These are phyloP conservation scores for Ogataea allantospora DNA, from an alignment of 805 yeast genomes.

Conservation along the genomic window DNA sequence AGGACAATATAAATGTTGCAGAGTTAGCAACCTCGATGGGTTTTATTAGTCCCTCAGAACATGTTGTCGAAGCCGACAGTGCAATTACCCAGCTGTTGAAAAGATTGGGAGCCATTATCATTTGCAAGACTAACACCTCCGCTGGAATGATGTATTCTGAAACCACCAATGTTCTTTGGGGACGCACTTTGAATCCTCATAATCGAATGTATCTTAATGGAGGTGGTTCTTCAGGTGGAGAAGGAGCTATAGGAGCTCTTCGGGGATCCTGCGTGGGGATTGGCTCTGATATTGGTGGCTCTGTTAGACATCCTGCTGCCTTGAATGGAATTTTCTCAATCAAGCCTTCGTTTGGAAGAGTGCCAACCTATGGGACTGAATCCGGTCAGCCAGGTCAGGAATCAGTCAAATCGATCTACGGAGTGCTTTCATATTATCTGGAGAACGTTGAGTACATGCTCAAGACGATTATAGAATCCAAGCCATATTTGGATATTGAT, in stretches of 20 bases:
- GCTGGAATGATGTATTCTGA: conserved; percentile 63
- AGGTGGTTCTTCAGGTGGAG: conserved; percentile 70
- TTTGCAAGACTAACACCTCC: conserved; percentile 55
- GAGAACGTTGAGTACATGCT: conserved; percentile 51
- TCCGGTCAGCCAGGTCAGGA: conserved; percentile 49
- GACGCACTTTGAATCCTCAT: conserved; percentile 49
- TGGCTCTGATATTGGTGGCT: conserved; percentile 44
- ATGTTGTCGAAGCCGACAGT: conserved; percentile 35
- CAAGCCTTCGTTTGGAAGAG: conserved; percentile 44
- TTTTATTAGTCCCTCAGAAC: conserved; percentile 36
- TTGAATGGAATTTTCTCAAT: conserved; percentile 54
- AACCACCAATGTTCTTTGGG: conserved; percentile 50
- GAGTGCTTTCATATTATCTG: conserved; percentile 51
- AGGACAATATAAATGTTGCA: conserved; percentile 45
- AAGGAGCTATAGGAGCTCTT: conserved; percentile 55
- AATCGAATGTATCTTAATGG: conserved; percentile 48
- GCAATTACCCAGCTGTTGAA: conserved; percentile 40
- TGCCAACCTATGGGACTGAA: conserved; percentile 37
- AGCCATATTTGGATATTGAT: conserved; percentile 44
- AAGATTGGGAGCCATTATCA: conserved; percentile 51
- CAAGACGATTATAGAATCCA: conserved; percentile 30
- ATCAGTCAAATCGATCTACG: conserved; percentile 53
- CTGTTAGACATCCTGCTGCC: conserved; percentile 58
- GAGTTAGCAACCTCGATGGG: conserved; percentile 53
- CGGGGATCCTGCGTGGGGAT: conserved; percentile 58